phyloP scores from a whole-genome alignment of 1,139 yeast species.

The Scheffersomyces titani region DNA sequence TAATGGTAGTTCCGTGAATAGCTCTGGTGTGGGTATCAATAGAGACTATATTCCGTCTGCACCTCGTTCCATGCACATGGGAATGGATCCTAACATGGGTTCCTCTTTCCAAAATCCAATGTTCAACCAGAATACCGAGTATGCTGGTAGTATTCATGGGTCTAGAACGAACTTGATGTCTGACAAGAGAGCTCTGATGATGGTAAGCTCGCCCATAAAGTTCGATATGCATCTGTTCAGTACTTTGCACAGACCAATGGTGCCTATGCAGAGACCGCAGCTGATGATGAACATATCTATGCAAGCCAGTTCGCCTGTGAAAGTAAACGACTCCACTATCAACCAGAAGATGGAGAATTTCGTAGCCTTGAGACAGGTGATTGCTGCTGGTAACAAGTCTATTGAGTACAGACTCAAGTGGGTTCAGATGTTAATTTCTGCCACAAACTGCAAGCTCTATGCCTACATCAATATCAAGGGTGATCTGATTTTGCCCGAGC shows the following conservation, averaged over 20 bases:
- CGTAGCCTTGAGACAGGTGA: slow-evolving; percentile 33
- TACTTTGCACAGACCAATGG: neutral
- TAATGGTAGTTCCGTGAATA: neutral
- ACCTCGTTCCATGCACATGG: neutral
- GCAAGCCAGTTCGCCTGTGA: slow-evolving; percentile 10
- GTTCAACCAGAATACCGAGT: slow-evolving; percentile 1
- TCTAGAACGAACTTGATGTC: neutral
- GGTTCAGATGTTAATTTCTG: slow-evolving; percentile 46
- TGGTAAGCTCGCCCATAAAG: slow-evolving; percentile 7
- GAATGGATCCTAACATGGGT: neutral
- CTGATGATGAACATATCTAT: slow-evolving; percentile 3
- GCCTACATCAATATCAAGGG: slow-evolving; percentile 49
- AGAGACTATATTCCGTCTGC: neutral
- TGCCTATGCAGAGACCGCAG: neutral
- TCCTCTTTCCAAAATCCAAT: neutral
- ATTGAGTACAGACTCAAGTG: slow-evolving; percentile 45
- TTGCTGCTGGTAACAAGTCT: slow-evolving; percentile 47
- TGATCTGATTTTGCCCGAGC: slow-evolving; percentile 35
- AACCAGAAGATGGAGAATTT: slow-evolving; percentile 38
- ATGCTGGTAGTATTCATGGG: neutral
- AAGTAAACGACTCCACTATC: slow-evolving; percentile 23
- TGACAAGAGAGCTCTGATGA: slow-evolving; percentile 2
- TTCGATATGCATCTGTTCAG: neutral
- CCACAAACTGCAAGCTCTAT: slow-evolving; percentile 43
- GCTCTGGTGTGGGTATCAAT: neutral